Base-by-base conservation (phyloP, 768 basidiomycete genomes). In the Gyrodon lividus region DNA sequence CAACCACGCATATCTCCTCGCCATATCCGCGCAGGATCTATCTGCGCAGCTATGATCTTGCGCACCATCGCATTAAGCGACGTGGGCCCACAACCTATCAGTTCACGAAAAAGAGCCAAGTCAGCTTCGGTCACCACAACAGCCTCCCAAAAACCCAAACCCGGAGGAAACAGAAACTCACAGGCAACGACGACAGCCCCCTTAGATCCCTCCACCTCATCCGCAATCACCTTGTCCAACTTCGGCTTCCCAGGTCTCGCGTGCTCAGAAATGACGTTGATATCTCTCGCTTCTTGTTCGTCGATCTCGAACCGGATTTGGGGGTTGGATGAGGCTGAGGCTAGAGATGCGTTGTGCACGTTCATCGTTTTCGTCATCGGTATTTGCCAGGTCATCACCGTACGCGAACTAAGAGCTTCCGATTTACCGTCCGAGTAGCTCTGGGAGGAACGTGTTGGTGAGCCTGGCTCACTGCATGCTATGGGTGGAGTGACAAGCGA, bases 31-130 rank as follows among this genome's bases (percentile, higher is more conserved):
- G 57, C 58, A 19, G 84, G 80, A 61, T 80, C 74, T 52, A 88
- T 86, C 51, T 83, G 79, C 26, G 73, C 65, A 1, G 85, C 76
- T 8, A 89, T 76, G 37, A 79, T 70, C 65, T 87, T 84, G 37
- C 89, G 74, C 7, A 90, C 78, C 59, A 87, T 70, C 5, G 78
- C 82, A 63, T 87, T 86, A 45, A 91, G 73, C 6, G 85, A 81
- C 0, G 76, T 74, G 0, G 89, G 89, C 1, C 89, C 89, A 60
- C 89, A 91, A 58, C 84, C 86, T 87, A 55, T n/a, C 44, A 34
- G 8, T 31, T 34, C 30, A 39, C 39, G 13, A 20, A 20, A 4
- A 17, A 2, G 4, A 38, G 8, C 3, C 0, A 13, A 20, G 10
- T 58, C 20, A 67, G 41, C 16, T 12, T 31, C n/a, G n/a, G 6